Percentiles rank a stretch among this genome's conserved stretches.
These are phyloP conservation scores for Claviceps quebecensis DNA, from an alignment of 2,329 filamentous ascomycete genomes.

Conservation along the genomic window DNA sequence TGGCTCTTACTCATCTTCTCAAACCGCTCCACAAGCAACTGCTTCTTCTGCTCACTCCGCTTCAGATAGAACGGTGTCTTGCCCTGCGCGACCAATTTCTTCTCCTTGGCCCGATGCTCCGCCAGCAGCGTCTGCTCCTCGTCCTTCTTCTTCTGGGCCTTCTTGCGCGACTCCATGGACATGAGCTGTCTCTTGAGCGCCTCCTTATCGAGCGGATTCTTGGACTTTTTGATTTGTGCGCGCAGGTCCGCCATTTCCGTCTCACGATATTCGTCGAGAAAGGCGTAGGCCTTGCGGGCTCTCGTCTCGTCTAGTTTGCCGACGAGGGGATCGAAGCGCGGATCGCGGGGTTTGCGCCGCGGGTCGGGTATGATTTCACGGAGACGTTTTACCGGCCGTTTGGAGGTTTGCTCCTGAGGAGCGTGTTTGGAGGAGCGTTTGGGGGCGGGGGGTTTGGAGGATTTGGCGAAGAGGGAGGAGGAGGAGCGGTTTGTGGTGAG, in stretches of 20 bases:
- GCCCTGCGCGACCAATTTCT: slow-evolving; percentile 70
- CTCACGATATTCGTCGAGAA: slow-evolving; percentile 74
- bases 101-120: slow-evolving; percentile 70
- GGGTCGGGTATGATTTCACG: slow-evolving; percentile 52
- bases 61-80: slow-evolving; percentile 93
- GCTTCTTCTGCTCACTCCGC: slow-evolving; percentile 80
- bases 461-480: background rate
- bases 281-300: slow-evolving; percentile 63
- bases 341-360: slow-evolving; percentile 58
- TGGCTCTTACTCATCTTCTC: slow-evolving; percentile 73
- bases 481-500: background rate
- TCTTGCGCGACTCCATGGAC: slow-evolving; percentile 66
- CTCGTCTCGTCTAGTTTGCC: slow-evolving; percentile 40
- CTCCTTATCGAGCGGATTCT: slow-evolving; percentile 51
- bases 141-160: slow-evolving; percentile 55
- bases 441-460: slow-evolving; percentile 4
- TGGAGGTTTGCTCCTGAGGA: slow-evolving; percentile 68
- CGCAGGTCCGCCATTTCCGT: slow-evolving; percentile 69
- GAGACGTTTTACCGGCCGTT: slow-evolving; percentile 67
- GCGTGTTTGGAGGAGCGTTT: slow-evolving; percentile 67
- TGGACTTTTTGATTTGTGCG: slow-evolving; percentile 48
- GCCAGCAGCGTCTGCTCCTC: slow-evolving; percentile 54
- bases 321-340: slow-evolving; percentile 61
- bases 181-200: slow-evolving; percentile 58
- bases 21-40: slow-evolving; percentile 65